Base-by-base conservation (phyloP, 768 basidiomycete species). In the Lepiota brunneoincarnata region DNA sequence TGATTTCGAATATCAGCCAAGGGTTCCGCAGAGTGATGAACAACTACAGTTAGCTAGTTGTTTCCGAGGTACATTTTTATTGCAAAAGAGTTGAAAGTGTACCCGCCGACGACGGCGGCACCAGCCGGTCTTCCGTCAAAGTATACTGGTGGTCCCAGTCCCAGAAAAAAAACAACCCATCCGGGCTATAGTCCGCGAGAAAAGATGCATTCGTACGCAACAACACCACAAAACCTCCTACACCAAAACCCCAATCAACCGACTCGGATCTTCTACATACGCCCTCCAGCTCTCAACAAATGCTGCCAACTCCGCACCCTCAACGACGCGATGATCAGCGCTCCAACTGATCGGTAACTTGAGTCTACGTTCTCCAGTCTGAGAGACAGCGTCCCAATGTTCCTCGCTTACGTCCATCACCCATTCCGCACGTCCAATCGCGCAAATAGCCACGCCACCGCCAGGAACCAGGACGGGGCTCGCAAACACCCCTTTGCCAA, bases 221-320 rank as follows among this genome's bases (percentile, higher is more conserved):
- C 31, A 31, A 31, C 6, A 31, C 31, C 44, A 28, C 28, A 12
- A 24, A 10, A n/a, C 24, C 37, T 26, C 42, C 12, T 43, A 51
- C 18, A 34, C 38, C 38, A 54, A 41, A 21, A 35, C 78, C 15
- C 67, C 89, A 59, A 91, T 78, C 56, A 92, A 63, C 65, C 87
- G 75, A 65, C 78, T 81, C 2, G 93, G 93, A 1, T 70, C 65
- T 70, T 93, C 91, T 14, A 93, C 87, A 75, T 83, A 91, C 14
- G 69, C 73, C 56, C 91, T 81, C 92, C 92, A 95, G 39, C 77
- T 74, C 72, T 93, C 91, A 56, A 92, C 87, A 66, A 95, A 92
- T 58, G 89, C 91, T 49, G 89, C 91, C 57, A 95, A 65, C 71
- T 95, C 92, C 1, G 91, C 92, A 3, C 92, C 92, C 65, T 95